Conservation (phyloP, 2,329 filamentous ascomycete genomes). For the Chrysosporium keratinophilum region DNA sequence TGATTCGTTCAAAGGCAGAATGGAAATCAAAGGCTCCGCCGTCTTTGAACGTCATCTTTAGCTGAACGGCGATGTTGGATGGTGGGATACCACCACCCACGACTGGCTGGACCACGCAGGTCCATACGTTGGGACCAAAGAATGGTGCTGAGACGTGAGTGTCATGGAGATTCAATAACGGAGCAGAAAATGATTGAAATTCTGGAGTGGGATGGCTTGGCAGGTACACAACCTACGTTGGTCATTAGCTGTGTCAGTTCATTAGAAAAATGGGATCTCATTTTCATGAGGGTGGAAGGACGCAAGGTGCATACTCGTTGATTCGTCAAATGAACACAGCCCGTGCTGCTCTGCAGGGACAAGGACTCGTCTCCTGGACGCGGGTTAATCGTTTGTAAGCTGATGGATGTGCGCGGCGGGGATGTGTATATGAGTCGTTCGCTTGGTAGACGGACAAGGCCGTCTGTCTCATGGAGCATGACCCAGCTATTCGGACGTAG, state of each 20-base stretch:
- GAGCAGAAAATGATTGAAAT: conserved; percentile 80
- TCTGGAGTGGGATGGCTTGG: conserved; percentile 56
- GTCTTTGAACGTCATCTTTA: conserved; percentile 85
- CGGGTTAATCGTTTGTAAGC: conserved; percentile 60
- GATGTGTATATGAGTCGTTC: conserved; percentile 75
- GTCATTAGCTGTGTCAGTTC: conserved; percentile 3
- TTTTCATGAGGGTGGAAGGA: background rate
- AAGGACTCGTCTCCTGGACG: conserved; percentile 54
- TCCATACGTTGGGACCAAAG: conserved; percentile 89
- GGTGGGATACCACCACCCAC: conserved; percentile 71
- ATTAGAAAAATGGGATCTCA: conserved; percentile 12
- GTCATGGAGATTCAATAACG: conserved; percentile 78
- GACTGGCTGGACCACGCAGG: conserved; percentile 67
- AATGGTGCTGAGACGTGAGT: conserved; percentile 78
- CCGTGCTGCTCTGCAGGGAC: conserved; percentile 61
- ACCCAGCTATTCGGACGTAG: conserved; percentile 58
- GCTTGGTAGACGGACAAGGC: conserved; percentile 74
- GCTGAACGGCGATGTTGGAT: conserved; percentile 60
- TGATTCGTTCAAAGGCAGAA: conserved; percentile 68
- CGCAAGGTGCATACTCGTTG: conserved; percentile 54
- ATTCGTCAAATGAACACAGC: conserved; percentile 71
- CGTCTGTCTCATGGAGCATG: conserved; percentile 64
- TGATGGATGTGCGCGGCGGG: conserved; percentile 65
- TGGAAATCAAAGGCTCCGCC: conserved; percentile 92
- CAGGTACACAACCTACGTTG: conserved; percentile 68